Percentiles rank a stretch among this genome's conserved stretches.
These are phyloP conservation scores for Fonsecaea multimorphosa DNA, from an alignment of 2,329 filamentous ascomycete genomes.

Conservation along the genomic window DNA sequence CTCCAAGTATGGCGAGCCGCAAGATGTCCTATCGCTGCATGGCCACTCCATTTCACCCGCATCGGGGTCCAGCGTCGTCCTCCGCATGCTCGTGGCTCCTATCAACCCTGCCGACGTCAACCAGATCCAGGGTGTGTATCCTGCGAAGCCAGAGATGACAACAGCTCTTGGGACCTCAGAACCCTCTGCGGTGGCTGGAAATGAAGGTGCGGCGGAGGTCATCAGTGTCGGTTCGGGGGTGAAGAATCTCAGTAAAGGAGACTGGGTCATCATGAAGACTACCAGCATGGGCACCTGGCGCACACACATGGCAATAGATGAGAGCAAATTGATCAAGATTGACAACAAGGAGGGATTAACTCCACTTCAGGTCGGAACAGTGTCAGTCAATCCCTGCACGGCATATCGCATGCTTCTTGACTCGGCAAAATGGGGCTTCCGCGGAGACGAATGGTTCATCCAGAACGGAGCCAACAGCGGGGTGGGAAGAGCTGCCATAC, in stretches of 20 bases:
- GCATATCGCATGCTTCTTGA: conserved; percentile 92
- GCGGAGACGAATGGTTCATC: conserved; percentile 88
- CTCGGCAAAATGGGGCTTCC: conserved; percentile 65
- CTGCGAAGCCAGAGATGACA: conserved; percentile 78
- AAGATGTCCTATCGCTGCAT: conserved; percentile 57
- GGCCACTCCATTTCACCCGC: conserved; percentile 57
- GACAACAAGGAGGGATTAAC: conserved; percentile 72
- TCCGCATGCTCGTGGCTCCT: conserved; percentile 86
- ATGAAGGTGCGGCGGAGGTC: conserved; percentile 95
- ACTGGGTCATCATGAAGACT: conserved; percentile 89
- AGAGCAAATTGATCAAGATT: conserved; percentile 69
- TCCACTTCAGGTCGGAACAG: conserved; percentile 80
- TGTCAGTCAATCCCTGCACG: conserved; percentile 90
- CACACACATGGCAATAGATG: conserved; percentile 77
- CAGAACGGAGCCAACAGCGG: conserved; percentile 97
- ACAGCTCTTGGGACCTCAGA: conserved; percentile 75
- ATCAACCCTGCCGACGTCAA: conserved; percentile 99
- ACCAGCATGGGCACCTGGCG: conserved; percentile 93
- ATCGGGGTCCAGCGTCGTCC: conserved; percentile 69
- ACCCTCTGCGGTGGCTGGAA: conserved; percentile 80
- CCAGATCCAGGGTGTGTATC: conserved; percentile 96
- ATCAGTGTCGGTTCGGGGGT: conserved; percentile 68
- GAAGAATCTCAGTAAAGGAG: conserved; percentile 71
- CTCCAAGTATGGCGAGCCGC: conserved; percentile 56
- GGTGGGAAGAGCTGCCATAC: conserved; percentile 88